These are phyloP conservation scores for Suillus subaureus DNA, from an alignment of 768 basidiomycete species.

Conservation along the genomic window DNA sequence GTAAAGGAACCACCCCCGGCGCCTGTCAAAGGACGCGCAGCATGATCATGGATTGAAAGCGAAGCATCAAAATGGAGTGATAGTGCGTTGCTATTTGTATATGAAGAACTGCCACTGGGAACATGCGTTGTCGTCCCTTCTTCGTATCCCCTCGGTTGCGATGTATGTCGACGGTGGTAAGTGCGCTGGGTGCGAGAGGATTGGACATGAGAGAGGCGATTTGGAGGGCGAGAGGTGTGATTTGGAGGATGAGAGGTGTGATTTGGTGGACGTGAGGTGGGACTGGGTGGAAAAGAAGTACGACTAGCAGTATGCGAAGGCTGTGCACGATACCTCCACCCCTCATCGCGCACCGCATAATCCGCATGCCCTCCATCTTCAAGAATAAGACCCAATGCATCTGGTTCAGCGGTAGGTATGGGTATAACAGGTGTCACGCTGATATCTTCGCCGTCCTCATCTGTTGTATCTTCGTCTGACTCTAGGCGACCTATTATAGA, in stretches of 20 bases:
- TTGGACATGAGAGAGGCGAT: neutral
- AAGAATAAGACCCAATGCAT: slow-evolving; percentile 34
- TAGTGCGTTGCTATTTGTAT: slow-evolving; percentile 31
- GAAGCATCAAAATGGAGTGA: slow-evolving; percentile 40
- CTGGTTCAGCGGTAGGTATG: slow-evolving; percentile 20
- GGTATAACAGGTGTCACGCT: slow-evolving; percentile 21
- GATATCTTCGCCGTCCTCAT: slow-evolving; percentile 18
- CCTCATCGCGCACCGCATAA: neutral
- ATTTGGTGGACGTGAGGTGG: neutral
- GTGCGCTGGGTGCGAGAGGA: neutral
- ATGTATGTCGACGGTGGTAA: slow-evolving; percentile 23
- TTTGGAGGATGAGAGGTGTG: neutral
- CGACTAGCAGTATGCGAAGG: slow-evolving; percentile 12
- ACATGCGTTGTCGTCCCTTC: neutral
- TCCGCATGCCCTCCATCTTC: slow-evolving; percentile 29
- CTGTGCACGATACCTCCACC: slow-evolving; percentile 18
- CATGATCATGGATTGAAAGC: slow-evolving; percentile 28
- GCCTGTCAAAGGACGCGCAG: slow-evolving; percentile 18
- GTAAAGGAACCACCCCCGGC: slow-evolving; percentile 16
- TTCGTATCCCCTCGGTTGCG: slow-evolving; percentile 16
- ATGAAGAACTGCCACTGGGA: slow-evolving; percentile 21
- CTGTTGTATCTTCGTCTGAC: slow-evolving; percentile 16
- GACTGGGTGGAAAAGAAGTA: neutral
- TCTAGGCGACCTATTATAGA: slow-evolving; percentile 22
- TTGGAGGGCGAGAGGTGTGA: neutral